Conservation (phyloP, 2,329 filamentous ascomycete species). For the Aspergillus sp. region DNA sequence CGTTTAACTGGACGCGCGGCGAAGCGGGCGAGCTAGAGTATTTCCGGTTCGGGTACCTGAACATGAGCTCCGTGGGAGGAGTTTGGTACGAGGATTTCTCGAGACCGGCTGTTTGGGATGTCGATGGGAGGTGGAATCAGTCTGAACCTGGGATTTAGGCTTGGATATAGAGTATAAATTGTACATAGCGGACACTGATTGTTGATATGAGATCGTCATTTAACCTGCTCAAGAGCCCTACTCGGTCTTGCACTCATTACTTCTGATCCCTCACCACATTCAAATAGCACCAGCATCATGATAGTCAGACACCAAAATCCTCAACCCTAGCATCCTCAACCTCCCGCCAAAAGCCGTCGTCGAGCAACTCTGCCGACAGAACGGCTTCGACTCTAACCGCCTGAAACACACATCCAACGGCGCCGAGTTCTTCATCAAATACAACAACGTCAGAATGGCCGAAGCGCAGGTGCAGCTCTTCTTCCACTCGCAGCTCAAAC, state of each 20-base stretch:
- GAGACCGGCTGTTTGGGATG: constrained; percentile 22
- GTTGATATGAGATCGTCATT: no score
- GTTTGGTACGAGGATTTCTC: constrained; percentile 35
- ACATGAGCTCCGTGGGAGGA: constrained; percentile 24
- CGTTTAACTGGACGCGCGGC: constrained; percentile 28
- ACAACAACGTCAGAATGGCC: constrained; percentile 2
- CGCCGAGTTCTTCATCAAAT: constrained; percentile 3
- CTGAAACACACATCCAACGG: constrained; percentile 1
- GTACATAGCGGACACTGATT: no score
- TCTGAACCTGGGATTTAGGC: neutral
- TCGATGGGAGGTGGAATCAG: constrained; percentile 15
- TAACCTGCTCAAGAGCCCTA: no score
- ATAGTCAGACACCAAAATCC: no score
- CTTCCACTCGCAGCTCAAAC: constrained; percentile 1
- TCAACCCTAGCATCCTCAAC: neutral
- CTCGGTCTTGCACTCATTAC: no score
- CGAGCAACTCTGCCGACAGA: neutral
- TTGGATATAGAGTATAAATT: no score
- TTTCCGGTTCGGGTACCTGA: constrained; percentile 36
- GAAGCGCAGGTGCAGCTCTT: constrained; percentile 4
- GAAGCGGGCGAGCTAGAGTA: constrained; percentile 26
- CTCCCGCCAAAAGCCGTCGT: neutral
- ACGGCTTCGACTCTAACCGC: constrained; percentile 1
- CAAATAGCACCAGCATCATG: no score
- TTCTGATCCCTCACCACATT: no score